Base-by-base conservation (phyloP, 208 protist species). In the Leishmania lainsoni region DNA sequence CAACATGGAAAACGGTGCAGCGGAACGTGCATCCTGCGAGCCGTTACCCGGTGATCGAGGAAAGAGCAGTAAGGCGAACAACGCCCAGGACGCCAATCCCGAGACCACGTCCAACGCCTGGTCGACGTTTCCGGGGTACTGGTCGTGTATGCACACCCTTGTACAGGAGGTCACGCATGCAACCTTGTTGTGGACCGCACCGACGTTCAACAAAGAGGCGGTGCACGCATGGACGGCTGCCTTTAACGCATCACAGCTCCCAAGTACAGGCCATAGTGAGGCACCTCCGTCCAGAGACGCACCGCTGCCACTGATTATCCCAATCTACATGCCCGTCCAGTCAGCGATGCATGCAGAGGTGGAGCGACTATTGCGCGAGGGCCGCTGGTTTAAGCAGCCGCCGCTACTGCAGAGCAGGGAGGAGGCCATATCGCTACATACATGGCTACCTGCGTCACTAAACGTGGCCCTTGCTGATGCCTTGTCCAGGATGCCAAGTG, bases 141-240 rank as follows among this genome's bases (percentile, higher is more conserved):
- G 86, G 86, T 63, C 59, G 17, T 84, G 83, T 56, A 26, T 89
- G 22, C 22, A 63, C 14, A 45, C 73, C 70, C 54, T 89, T 20
- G 56, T 81, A 12, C n/a, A 76, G 2, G 32, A 73, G 32, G 29
- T 83, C 14, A 76, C 79, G 35, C 48, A 66, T 8, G 72, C 78
- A 17, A 42, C 59, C 10, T 75, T 84, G 8, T 32, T 81, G 26
- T 83, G 84, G 84, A 89, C 78, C 0, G 78, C 87, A 81, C 89
- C 89, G n/a, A 92, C 80, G 49, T 86, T 86, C 56, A 82, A 92
- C 74, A 76, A 65, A 3, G 79, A 48, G 5, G 86, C 88, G n/a
- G 80, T 83, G 48, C 49, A 16, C 6, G 71, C 72, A 71, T 92
- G 89, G 89, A 51, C 35, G 32, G 69, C 54, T 2, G 83, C 82